A percentile compares a stretch with the other conserved stretches of the same genome.
Evolutionary conservation across 768 basidiomycete genomes (phyloP).

Genomic region (Termitomyces sp.): DNA sequence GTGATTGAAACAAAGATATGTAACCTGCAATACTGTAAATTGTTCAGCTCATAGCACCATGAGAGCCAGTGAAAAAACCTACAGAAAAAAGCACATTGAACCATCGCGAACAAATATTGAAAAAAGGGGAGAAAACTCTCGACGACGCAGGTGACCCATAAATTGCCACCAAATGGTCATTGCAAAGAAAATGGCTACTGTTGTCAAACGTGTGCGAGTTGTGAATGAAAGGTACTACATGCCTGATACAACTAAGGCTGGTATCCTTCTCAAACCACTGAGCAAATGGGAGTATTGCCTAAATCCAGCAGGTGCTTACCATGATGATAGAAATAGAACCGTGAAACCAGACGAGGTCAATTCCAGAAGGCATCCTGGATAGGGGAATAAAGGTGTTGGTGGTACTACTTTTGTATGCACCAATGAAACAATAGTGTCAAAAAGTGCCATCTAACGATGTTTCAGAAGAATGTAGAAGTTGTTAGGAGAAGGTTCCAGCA

Average conservation of each 20-base stretch:
- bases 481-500: background rate
- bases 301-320: background rate
- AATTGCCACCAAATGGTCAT: constrained; percentile 9
- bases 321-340: background rate
- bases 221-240: background rate
- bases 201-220: background rate
- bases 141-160: background rate
- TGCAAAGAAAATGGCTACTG: constrained; percentile 4
- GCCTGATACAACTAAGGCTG: background rate
- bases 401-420: background rate
- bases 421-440: background rate
- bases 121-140: background rate
- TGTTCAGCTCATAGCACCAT: background rate
- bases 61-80: background rate
- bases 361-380: background rate
- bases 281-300: background rate
- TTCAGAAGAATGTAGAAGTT: background rate
- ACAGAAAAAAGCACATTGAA: constrained; percentile 1
- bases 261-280: background rate
- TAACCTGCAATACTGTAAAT: background rate
- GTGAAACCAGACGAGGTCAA: background rate
- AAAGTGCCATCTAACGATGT: background rate
- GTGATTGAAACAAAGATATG: background rate
- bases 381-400: background rate
- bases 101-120: constrained; percentile 3